Evolutionary conservation across 164 flowering plant genomes (phyloP).

Genomic region (Akebia trifoliata): DNA sequence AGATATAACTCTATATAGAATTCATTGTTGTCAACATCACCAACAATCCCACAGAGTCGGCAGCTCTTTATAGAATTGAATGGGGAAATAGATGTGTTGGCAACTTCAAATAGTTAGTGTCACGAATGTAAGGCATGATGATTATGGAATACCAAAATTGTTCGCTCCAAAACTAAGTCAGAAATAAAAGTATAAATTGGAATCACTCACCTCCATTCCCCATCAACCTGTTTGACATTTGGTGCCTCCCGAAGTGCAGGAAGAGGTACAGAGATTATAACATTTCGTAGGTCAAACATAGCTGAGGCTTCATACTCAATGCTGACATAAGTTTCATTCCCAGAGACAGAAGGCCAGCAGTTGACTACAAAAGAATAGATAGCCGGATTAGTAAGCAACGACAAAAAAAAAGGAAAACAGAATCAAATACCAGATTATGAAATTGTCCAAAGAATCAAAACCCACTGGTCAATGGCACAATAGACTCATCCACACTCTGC

Average conservation of each 20-base stretch:
- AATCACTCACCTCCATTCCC: slow-evolving; percentile 82
- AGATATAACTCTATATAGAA: no score
- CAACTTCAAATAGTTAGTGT: no score
- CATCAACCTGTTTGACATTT: slow-evolving; percentile 85
- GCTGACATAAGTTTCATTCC: slow-evolving; percentile 91
- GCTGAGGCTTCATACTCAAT: slow-evolving; percentile 91
- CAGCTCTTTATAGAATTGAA: no score
- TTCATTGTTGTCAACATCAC: no score
- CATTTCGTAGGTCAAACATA: slow-evolving; percentile 86
- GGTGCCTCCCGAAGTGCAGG: slow-evolving; percentile 95
- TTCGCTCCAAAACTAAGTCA: background rate
- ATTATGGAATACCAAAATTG: no score
- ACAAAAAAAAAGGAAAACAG: slow-evolving; percentile 4
- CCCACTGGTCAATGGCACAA: slow-evolving; percentile 85
- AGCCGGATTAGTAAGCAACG: background rate
- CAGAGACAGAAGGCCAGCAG: slow-evolving; percentile 99
- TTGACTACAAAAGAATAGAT: slow-evolving; percentile 53
- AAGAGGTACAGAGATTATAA: slow-evolving; percentile 85
- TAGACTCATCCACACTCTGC: slow-evolving; percentile 81
- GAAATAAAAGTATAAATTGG: background rate
- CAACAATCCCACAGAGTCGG: no score
- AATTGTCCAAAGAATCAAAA: slow-evolving; percentile 7
- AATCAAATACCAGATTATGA: slow-evolving; percentile 4
- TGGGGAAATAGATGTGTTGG: no score
- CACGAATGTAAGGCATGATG: no score